Conservation (phyloP, 176 grass and related monocot genomes). For the Calamus simplicifolius region DNA sequence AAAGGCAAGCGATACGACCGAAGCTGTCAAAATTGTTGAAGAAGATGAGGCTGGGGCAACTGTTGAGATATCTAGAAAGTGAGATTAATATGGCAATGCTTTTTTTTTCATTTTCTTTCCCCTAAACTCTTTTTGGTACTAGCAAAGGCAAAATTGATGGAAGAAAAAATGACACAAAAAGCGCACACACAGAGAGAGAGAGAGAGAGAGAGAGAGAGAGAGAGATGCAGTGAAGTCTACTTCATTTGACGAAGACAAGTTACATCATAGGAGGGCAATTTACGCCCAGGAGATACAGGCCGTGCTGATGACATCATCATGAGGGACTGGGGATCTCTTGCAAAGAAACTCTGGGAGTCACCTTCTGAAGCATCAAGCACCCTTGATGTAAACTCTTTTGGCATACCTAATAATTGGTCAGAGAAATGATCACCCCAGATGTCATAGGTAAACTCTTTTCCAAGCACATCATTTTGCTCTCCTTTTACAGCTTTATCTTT, state of each 20-base stretch:
- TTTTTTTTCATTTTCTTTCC: too few relatives aligned
- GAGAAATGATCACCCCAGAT: slow-evolving; percentile 96
- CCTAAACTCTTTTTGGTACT: too few relatives aligned
- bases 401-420: slow-evolving; percentile 41
- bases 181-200: too few relatives aligned
- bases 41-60: too few relatives aligned
- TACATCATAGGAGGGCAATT: slow-evolving; percentile 53
- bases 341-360: slow-evolving; percentile 76
- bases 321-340: slow-evolving; percentile 63
- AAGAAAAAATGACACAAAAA: too few relatives aligned
- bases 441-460: slow-evolving; percentile 72
- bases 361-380: slow-evolving; percentile 62
- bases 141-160: too few relatives aligned
- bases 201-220: too few relatives aligned
- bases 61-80: too few relatives aligned
- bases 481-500: slow-evolving; percentile 50
- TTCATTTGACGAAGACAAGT: slow-evolving; percentile 68
- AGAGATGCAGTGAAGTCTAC: slow-evolving; percentile 7
- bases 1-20: too few relatives aligned
- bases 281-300: slow-evolving; percentile 28
- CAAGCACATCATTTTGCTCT: slow-evolving; percentile 21
- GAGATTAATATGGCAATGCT: too few relatives aligned
- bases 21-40: too few relatives aligned
- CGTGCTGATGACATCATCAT: slow-evolving; percentile 58
- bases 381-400: slow-evolving; percentile 31